Percentiles rank a stretch among this genome's conserved stretches.
Conservation (phyloP, 257 asterid genomes). For the Salvia hispanica region DNA sequence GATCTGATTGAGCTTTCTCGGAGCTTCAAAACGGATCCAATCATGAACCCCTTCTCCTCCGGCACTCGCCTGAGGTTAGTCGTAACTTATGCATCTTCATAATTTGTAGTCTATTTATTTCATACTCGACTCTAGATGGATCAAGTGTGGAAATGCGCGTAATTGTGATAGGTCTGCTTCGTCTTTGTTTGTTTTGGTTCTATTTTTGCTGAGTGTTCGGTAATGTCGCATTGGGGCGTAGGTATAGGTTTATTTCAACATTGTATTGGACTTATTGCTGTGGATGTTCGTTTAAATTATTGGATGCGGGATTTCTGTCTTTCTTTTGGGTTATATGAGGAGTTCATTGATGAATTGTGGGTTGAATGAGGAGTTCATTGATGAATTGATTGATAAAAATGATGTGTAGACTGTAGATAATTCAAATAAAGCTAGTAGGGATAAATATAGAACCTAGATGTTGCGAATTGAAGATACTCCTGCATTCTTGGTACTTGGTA, state of each 20-base stretch:
- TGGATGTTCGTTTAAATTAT: constrained; percentile 5
- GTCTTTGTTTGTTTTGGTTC: constrained; percentile 24
- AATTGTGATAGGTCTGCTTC: constrained; percentile 25
- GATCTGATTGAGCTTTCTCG: constrained; percentile 82
- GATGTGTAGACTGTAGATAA: background rate
- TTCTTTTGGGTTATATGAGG: constrained; percentile 10
- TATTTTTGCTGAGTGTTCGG: constrained; percentile 16
- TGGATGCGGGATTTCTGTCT: constrained; percentile 2
- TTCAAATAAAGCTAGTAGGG: background rate
- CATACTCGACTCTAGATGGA: constrained; percentile 22
- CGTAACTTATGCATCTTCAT: background rate
- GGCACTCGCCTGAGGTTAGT: constrained; percentile 88
- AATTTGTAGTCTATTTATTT: background rate
- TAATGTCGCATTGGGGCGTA: constrained; percentile 18
- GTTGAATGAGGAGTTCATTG: background rate
- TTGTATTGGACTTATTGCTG: constrained; percentile 8
- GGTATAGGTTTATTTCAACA: constrained; percentile 13
- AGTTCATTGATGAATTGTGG: constrained; percentile 11
- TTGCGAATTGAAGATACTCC: background rate
- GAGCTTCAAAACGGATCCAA: constrained; percentile 61
- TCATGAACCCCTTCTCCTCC: constrained; percentile 92
- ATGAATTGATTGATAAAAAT: constrained; percentile 12
- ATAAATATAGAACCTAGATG: background rate
- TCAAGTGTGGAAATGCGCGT: constrained; percentile 22
- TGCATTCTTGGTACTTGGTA: background rate